phyloP scores from a whole-genome alignment of 805 yeast genomes.

The Brettanomyces nanus region DNA sequence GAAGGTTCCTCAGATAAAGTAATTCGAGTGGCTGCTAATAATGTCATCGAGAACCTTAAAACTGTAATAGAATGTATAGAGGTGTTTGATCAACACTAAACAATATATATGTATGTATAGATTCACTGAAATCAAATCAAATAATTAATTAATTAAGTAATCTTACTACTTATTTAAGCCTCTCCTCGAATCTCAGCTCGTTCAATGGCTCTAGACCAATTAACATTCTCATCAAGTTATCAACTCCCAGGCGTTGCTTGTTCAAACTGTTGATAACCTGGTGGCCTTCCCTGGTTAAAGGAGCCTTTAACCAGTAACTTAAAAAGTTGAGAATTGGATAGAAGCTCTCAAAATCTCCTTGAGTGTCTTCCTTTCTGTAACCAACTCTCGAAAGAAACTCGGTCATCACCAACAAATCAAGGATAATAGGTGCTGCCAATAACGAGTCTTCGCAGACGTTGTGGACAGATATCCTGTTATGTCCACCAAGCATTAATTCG shows the following conservation, averaged over 20 bases:
- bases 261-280: conserved; percentile 88
- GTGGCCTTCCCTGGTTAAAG: conserved; percentile 84
- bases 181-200: conserved; percentile 92
- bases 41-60: conserved; percentile 66
- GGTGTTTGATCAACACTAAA: conserved; percentile 38
- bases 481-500: conserved; percentile 96
- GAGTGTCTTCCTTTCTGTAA: conserved; percentile 50
- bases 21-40: conserved; percentile 78
- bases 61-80: conserved; percentile 77
- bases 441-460: conserved; percentile 95
- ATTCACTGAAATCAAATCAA: neutral
- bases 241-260: conserved; percentile 90
- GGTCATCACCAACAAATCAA: conserved; percentile 82
- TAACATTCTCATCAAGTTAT: conserved; percentile 80
- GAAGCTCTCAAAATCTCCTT: conserved; percentile 47
- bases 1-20: conserved; percentile 63
- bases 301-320: conserved; percentile 96
- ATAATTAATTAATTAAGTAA: neutral
- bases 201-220: conserved; percentile 86
- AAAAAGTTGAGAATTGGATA: conserved; percentile 82
- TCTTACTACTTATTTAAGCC: conserved; percentile 34
- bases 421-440: conserved; percentile 89
- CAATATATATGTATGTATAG: neutral
- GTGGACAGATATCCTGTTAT: conserved; percentile 87
- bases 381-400: conserved; percentile 85